A percentile compares a stretch with the other conserved stretches of the same genome.
These are phyloP conservation scores for Leishmania major DNA, from an alignment of 208 protist species.

Conservation along the genomic window DNA sequence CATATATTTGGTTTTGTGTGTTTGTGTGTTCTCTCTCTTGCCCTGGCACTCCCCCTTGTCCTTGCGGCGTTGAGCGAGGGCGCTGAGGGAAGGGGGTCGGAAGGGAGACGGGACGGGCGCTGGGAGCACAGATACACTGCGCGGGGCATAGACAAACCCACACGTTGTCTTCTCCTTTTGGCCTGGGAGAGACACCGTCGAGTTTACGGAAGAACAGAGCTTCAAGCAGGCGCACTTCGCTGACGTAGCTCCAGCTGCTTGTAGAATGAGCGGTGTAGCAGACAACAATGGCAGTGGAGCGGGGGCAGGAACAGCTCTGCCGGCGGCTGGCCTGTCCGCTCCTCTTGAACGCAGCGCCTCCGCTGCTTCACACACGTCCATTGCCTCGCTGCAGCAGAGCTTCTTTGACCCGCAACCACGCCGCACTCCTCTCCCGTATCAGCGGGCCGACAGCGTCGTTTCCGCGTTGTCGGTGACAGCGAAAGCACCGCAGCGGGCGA, in stretches of 20 bases:
- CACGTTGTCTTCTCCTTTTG: background rate
- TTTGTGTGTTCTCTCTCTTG: background rate
- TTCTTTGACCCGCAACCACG: constrained; percentile 21
- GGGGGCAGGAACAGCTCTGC: background rate
- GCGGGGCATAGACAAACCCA: background rate
- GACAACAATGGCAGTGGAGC: background rate
- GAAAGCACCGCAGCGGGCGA: background rate
- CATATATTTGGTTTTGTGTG: too few relatives aligned
- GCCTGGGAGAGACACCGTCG: background rate
- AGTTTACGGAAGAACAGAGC: background rate
- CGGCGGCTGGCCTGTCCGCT: background rate
- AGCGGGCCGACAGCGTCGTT: background rate
- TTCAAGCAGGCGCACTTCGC: background rate
- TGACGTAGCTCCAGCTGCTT: background rate
- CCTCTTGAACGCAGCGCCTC: constrained; percentile 3
- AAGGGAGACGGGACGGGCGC: background rate
- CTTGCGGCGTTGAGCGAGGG: background rate
- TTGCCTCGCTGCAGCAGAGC: constrained; percentile 28
- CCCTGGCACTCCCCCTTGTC: background rate
- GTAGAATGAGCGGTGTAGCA: background rate
- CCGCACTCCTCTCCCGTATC: background rate
- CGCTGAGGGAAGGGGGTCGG: background rate
- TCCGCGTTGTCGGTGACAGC: background rate
- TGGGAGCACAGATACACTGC: constrained; percentile 1
- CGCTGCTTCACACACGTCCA: constrained; percentile 15